Base-by-base conservation (phyloP, 331 rosid genomes). In the Pyracantha coccinea region DNA sequence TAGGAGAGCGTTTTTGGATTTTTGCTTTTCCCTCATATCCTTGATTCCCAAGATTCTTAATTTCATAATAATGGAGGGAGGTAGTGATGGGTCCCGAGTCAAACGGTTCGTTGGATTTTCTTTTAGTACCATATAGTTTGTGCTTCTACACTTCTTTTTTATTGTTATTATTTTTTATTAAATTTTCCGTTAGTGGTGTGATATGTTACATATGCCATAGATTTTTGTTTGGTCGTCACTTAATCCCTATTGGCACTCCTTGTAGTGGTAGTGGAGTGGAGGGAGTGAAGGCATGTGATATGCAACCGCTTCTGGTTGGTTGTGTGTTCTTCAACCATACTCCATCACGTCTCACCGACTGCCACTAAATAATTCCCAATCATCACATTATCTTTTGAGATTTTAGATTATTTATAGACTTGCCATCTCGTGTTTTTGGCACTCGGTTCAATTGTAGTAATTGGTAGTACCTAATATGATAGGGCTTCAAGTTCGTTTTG, bases 51-150 rank as follows among this genome's bases (percentile, higher is more conserved):
- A 84, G 83, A 88, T 88, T 87, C 90, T 74, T 57, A 78, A 61
- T 57, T 69, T 74, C 50, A 77, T 79, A 55, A 52, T 66, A 69
- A 53, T 32, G 32, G 21, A 65, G 77, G 66, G 61, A 53, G 67
- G 73, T 50, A 47, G 33, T 24, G 32, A 74, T 88, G 88, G 96
- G 85, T 17, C 91, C 84, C 67, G 58, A 14, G 72, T 87, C 83
- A 80, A 88, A 75, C 90, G 91, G 91, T 89, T 83, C 66, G 85
- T 85, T 87, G 93, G 89, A 71, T 86, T 90, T 83, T 89, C 82
- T 83, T 45, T 71, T 70, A 73, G 74, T 83, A 75, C 61, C 76
- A 79, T 80, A 66, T 81, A 85, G 80, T 73, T 87, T 83, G 89
- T 91, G 74, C 47, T 44, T 60, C 66, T 38, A 27, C 70, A 27